Evolutionary conservation across 1,284 basidiomycete species (phyloP), one percentile per base, ranked within the genome.

Genomic region (Microbotryum saponariae): DNA sequence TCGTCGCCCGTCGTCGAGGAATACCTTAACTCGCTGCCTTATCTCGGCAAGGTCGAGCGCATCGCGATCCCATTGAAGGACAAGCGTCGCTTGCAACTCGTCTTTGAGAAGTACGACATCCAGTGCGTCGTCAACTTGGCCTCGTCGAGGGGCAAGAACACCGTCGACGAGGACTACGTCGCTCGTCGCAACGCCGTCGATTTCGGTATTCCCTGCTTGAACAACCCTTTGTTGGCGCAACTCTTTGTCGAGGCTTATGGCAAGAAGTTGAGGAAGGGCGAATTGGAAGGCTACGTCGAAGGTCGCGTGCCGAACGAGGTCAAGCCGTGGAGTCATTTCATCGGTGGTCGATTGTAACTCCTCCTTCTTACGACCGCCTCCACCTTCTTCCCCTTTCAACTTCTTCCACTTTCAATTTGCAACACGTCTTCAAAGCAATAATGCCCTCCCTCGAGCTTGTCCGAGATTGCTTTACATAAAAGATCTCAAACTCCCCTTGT

Each of bases 61-160:
- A 97, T 99, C 73, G 85, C 91, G 77, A 97, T 99, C 85, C 96
- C 96, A 12, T 88, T 89, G 63, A 88, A 90, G 74, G 96, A 99
- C 79, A 98, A 98, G 82, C 82, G 94, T 63, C 93, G 50, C 23
- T 27, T 52, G 27, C 20, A 20, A 8, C 42, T 42, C 25, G 72
- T 77, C 58, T 80, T 77, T 71, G 91, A 97, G 76, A 89, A 96
- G 76, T 88, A 89, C 76, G 90, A 97, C 72, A 96, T 98, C 73
- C 88, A 93, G 73, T 88, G 86, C 62, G 94, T 98, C 51, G 85
- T 98, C 78, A 97, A 98, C 79, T 82, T 99, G 54, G 88, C 94
- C 21, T 85, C 86, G 73, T 79, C 83, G 65, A 84, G 93, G 18
- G 94, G 87, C 33, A 80, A 79, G 55, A 84, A 86, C 70, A 84